phyloP scores from a whole-genome alignment of 192 early-diverging fungal genomes.

The Umbelopsis sp. region DNA sequence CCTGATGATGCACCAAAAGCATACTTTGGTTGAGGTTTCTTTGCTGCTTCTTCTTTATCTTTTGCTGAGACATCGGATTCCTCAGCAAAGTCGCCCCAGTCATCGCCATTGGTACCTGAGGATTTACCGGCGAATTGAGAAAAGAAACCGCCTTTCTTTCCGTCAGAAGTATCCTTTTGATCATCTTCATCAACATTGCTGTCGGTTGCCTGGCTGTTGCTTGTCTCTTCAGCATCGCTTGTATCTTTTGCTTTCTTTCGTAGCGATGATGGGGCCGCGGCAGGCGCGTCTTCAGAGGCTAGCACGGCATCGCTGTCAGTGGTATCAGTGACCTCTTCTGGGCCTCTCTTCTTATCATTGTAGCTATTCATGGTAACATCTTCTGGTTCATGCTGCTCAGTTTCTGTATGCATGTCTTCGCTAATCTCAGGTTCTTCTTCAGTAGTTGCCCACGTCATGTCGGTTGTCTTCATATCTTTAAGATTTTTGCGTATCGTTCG shows the following conservation, averaged over 20 bases:
- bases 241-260: slow-evolving; percentile 17
- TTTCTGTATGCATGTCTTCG: slow-evolving; percentile 23
- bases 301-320: neutral
- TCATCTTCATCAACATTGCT: neutral
- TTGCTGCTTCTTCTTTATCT: neutral
- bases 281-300: neutral
- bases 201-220: neutral
- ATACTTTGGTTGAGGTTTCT: slow-evolving; percentile 32
- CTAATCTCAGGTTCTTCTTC: slow-evolving; percentile 6
- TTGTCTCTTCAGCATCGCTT: neutral
- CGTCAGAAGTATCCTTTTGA: neutral
- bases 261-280: neutral
- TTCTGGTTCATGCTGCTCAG: slow-evolving; percentile 19
- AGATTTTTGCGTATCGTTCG: slow-evolving; percentile 38
- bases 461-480: slow-evolving; percentile 40
- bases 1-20: slow-evolving; percentile 42
- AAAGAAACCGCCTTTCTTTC: neutral
- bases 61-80: slow-evolving; percentile 18
- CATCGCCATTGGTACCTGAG: slow-evolving; percentile 24
- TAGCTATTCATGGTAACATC: slow-evolving; percentile 3
- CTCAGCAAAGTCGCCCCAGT: slow-evolving; percentile 41
- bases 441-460: slow-evolving; percentile 22
- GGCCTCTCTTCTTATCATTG: slow-evolving; percentile 21
- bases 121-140: slow-evolving; percentile 29
- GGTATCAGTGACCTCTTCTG: slow-evolving; percentile 20